phyloP scores from a whole-genome alignment of 1,284 basidiomycete genomes.

The Chondrostereum purpureum region DNA sequence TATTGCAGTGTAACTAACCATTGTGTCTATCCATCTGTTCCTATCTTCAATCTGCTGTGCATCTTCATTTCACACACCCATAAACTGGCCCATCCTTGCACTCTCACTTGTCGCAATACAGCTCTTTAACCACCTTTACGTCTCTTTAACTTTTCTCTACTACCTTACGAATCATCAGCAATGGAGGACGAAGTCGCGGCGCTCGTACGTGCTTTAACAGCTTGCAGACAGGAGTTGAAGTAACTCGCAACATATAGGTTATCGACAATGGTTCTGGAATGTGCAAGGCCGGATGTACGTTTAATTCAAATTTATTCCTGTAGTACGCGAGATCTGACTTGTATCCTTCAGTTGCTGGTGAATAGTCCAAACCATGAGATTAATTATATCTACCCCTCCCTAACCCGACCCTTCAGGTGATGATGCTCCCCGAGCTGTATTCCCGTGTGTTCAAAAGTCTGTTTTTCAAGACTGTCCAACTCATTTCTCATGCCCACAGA shows the following conservation, averaged over 20 bases:
- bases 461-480: slow-evolving; percentile 4
- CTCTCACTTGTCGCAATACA: not conserved
- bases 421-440: slow-evolving; percentile 66
- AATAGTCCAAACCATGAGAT: slow-evolving; percentile 7
- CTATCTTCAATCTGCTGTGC: not conserved
- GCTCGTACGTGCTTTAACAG: slow-evolving; percentile 28
- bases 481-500: slow-evolving; percentile 26
- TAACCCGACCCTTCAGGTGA: slow-evolving; percentile 38
- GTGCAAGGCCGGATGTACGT: slow-evolving; percentile 88
- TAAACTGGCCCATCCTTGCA: not conserved
- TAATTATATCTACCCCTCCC: not conserved
- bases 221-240: slow-evolving; percentile 5
- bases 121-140: not conserved
- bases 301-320: slow-evolving; percentile 13
- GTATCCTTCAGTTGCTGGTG: slow-evolving; percentile 42
- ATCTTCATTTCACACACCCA: too few relatives aligned
- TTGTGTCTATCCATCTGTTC: not conserved
- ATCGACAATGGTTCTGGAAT: slow-evolving; percentile 87
- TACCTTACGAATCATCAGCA: slow-evolving; percentile 22
- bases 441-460: slow-evolving; percentile 44
- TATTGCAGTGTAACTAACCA: not conserved
- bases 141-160: slow-evolving; percentile 6
- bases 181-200: slow-evolving; percentile 47
- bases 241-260: slow-evolving; percentile 38
- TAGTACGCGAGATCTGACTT: slow-evolving; percentile 19